Base-by-base conservation (phyloP, 2,329 filamentous ascomycete genomes). In the Colletotrichum gigasporum region DNA sequence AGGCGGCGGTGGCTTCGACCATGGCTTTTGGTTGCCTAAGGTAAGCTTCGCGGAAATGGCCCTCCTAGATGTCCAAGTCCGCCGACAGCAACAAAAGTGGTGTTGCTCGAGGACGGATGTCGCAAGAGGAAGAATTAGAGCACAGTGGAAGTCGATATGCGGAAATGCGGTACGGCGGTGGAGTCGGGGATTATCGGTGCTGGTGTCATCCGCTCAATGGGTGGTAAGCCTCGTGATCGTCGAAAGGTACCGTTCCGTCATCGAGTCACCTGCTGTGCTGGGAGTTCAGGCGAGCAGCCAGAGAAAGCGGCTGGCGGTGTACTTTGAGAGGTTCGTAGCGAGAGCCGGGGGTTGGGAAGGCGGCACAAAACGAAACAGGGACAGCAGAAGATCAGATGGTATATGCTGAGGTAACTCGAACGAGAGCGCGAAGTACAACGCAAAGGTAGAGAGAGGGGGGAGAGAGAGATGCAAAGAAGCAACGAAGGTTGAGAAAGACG, bases 121-220 rank as follows among this genome's bases (percentile, higher is more conserved):
- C 26, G 16, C 11, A 20, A 53, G 35, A 24, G 14, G 32, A 26
- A 35, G 16, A 22, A 24, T 63, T 4, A 28, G 16, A 41, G 37
- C 22, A 34, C 24, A 45, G 18, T 24, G 30, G 24, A 16, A 14
- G 37, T 37, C n/a, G 47, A 37, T 26, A 28, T 48, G 52, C 42
- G 12, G 39, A 60, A 37, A 34, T 20, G 50, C 52, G 20, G 16
- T 26, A 44, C 45, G 34, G 56, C 22, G 10, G 57, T 55, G 18
- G 28, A 62, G 35, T 62, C 35, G 62, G 56, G 35, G 48, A 24
- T 32, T 54, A 26, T 48, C 62, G 42, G 28, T 24, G 48, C 50
- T 24, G 57, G 42, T 62, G 35, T 65, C 56, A 62, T 65, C 42
- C 62, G 62, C 56, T 65, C 62, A 63, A 57, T 30, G 58, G 44